Percentiles rank a stretch among this genome's conserved stretches.
Conservation (phyloP, 805 yeast genomes). For the Grigorovia yakushimaensis region DNA sequence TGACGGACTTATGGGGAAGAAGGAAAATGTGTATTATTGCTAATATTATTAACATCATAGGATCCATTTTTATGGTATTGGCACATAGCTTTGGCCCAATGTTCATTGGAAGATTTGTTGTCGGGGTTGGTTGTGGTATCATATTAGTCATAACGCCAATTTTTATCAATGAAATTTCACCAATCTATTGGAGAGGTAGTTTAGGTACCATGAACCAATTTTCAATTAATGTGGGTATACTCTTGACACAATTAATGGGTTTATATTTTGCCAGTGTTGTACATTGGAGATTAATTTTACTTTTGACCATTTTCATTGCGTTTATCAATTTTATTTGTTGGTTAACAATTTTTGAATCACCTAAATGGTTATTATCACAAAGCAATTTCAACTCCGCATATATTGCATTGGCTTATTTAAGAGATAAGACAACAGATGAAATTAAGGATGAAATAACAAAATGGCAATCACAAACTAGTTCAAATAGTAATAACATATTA, state of each 20-base stretch:
- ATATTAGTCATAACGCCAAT: conserved; percentile 81
- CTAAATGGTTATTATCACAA: conserved; percentile 57
- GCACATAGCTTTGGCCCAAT: conserved; percentile 37
- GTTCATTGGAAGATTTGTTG: conserved; percentile 58
- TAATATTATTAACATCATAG: conserved; percentile 42
- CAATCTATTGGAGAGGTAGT: conserved; percentile 56
- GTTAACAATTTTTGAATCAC: conserved; percentile 57
- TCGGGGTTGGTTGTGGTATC: conserved; percentile 83
- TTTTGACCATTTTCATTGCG: conserved; percentile 52
- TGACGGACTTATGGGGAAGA: conserved; percentile 63
- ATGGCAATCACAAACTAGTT: conserved; percentile 8
- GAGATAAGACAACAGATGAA: conserved; percentile 13
- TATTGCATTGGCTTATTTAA: conserved; percentile 27
- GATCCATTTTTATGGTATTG: conserved; percentile 51
- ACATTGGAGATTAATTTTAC: conserved; percentile 65
- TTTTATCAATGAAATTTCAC: conserved; percentile 72
- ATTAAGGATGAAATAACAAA: conserved; percentile 15
- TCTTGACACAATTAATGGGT: conserved; percentile 70
- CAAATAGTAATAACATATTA: too few species aligned
- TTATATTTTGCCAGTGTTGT: conserved; percentile 51
- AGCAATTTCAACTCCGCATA: conserved; percentile 30
- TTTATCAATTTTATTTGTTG: conserved; percentile 36
- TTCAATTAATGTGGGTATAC: conserved; percentile 74
- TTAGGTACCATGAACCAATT: conserved; percentile 89
- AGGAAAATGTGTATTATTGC: conserved; percentile 43